A percentile compares a stretch with the other conserved stretches of the same genome.
Evolutionary conservation across 106 monocot species (phyloP).

Genomic region (Triglochin maritima): DNA sequence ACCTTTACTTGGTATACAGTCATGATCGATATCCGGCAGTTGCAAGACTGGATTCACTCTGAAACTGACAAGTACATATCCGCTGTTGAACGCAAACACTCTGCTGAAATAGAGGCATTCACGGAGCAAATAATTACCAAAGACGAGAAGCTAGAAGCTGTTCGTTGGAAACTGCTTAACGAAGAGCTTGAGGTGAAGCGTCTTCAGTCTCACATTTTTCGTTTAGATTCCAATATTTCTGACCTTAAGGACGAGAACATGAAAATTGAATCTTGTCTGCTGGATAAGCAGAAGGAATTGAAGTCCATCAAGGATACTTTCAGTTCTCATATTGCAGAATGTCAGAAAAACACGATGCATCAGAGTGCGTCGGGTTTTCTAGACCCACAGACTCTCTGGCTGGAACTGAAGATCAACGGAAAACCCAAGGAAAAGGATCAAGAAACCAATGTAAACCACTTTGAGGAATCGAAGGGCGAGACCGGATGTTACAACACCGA

Average conservation of each 20-base stretch:
- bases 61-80: slow-evolving; percentile 42
- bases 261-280: slow-evolving; percentile 33
- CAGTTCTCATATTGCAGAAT: slow-evolving; percentile 11
- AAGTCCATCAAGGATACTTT: slow-evolving; percentile 37
- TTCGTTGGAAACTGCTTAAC: slow-evolving; percentile 46
- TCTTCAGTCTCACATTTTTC: slow-evolving; percentile 48
- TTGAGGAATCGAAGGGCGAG: not conserved
- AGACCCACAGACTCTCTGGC: slow-evolving; percentile 5
- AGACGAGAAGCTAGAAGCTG: slow-evolving; percentile 70
- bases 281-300: slow-evolving; percentile 43
- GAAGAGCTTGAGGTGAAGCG: slow-evolving; percentile 56
- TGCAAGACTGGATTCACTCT: slow-evolving; percentile 57
- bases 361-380: not conserved
- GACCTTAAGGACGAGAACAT: slow-evolving; percentile 40
- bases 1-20: not conserved
- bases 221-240: slow-evolving; percentile 35
- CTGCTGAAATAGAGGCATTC: slow-evolving; percentile 70
- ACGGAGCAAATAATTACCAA: slow-evolving; percentile 66
- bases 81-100: slow-evolving; percentile 43
- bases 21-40: slow-evolving; percentile 19
- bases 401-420: slow-evolving; percentile 10
- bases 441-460: not conserved
- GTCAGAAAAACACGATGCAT: slow-evolving; percentile 12
- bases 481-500: not conserved
- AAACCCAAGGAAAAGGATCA: slow-evolving; percentile 11